Evolutionary conservation across 306 rosid species (phyloP).

Genomic region (Prunus mongolica): DNA sequence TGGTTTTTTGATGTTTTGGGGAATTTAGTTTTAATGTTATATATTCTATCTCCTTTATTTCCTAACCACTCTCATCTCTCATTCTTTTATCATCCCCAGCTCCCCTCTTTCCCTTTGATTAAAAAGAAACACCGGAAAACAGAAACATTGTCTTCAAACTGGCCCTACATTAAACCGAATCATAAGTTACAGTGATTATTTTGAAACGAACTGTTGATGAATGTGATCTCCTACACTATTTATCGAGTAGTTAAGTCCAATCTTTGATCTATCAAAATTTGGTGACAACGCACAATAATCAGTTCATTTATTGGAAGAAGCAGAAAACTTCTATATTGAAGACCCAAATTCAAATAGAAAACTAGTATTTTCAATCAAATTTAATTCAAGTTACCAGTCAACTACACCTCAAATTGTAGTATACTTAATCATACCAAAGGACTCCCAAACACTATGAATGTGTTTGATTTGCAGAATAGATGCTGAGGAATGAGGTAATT

Average conservation of each 20-base stretch:
- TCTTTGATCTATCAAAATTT: no score
- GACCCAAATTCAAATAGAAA: not conserved
- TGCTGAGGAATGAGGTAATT: not conserved
- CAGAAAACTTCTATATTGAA: not conserved
- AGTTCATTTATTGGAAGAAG: not conserved
- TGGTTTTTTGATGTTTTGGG: not conserved
- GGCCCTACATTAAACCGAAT: no score
- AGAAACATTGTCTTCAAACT: not conserved
- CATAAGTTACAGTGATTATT: no score
- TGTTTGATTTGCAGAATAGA: not conserved
- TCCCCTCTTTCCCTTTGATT: not conserved
- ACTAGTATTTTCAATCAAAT: not conserved
- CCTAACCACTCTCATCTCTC: not conserved
- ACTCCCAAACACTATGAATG: not conserved
- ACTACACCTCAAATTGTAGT: not conserved
- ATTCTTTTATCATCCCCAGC: not conserved
- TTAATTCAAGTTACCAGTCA: not conserved
- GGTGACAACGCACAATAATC: not conserved
- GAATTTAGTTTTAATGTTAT: no score
- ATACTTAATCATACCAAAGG: not conserved
- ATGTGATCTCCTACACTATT: no score
- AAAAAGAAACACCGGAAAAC: not conserved
- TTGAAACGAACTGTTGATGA: no score
- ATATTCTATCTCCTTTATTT: no score
- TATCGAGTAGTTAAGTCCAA: no score